Evolutionary conservation across 139 green algal species (phyloP), one percentile per base, ranked within the genome.

Genomic region (Picochlorum sp.): DNA sequence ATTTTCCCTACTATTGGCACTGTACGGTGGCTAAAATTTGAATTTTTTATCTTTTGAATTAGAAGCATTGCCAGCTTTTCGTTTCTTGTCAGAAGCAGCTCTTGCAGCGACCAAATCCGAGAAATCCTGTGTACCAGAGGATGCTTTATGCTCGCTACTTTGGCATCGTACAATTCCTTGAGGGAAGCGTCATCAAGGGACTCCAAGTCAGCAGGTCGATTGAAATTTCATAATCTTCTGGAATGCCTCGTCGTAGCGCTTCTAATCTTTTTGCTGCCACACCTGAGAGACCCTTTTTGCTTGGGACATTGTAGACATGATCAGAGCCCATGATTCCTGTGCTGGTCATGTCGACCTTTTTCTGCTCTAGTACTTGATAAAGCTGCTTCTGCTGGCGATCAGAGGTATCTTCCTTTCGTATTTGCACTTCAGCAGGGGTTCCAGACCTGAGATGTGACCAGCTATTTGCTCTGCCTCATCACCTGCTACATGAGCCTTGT

Each of bases 41-140:
- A 76, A 77, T 11, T 75, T 67, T 63, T 81, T 81, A 13, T 85
- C 72, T 58, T 92, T 91, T 26, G 81, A 70, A 38, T 32, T 63
- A 14, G 65, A 73, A 20, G 77, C 80, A 52, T 88, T 76, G 28
- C 84, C 74, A 34, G 83, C 76, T 26, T 83, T 78, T 80, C 92
- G 90, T 47, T 84, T 80, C 79, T 95, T 95, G 67, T 91, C 82
- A 56, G 80, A 49, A 20, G 80, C 84, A 14, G 87, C 88, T 60
- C 95, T 85, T 24, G 79, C 80, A 1, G 91, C 92, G 49, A 98
- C 92, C 81, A 97, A 78, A 73, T 95, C 92, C 8, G 80, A 90
- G 58, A 97, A 96, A 75, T 97, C 88, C 71, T 96, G 92, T 1
- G 74, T 70, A 4, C 63, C 50, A 45, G 73, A 67, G 24, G 49